phyloP scores from a whole-genome alignment of 2,329 filamentous ascomycete species.

The Dryadomyces sulphureus region DNA sequence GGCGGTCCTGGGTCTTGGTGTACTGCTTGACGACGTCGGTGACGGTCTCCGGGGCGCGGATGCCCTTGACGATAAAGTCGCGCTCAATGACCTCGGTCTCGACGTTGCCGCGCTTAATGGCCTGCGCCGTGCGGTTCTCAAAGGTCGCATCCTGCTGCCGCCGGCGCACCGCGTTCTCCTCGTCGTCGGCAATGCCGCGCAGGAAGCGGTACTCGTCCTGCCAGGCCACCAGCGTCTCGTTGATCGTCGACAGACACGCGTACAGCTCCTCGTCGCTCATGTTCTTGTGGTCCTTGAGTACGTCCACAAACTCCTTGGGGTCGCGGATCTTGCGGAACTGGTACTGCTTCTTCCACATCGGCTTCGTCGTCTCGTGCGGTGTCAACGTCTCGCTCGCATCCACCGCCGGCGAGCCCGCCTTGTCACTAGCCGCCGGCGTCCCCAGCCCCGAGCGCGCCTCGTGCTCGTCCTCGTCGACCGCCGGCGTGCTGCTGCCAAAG shows the following conservation, averaged over 20 bases:
- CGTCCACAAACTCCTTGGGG: conserved; percentile 30
- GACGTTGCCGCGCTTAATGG: conserved; percentile 27
- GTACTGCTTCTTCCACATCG: conserved; percentile 22
- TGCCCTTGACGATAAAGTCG: conserved; percentile 40
- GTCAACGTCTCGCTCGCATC: background rate
- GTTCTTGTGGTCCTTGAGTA: conserved; percentile 34
- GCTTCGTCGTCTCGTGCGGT: background rate
- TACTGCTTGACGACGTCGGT: conserved; percentile 32
- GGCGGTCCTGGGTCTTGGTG: conserved; percentile 33
- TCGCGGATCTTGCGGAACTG: conserved; percentile 35
- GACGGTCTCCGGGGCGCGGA: conserved; percentile 28
- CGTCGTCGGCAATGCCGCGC: conserved; percentile 37
- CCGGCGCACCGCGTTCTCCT: conserved; percentile 40
- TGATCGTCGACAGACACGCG: conserved; percentile 27
- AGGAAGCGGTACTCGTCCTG: conserved; percentile 39
- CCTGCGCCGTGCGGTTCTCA: conserved; percentile 23
- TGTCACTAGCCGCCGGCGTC: background rate
- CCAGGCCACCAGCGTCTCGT: conserved; percentile 32
- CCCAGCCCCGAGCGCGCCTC: background rate
- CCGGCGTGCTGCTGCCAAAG: background rate
- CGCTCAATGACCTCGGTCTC: conserved; percentile 29
- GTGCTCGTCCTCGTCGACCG: background rate
- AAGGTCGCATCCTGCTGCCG: conserved; percentile 23
- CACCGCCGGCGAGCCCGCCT: background rate
- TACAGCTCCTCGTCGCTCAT: conserved; percentile 32